phyloP scores from a whole-genome alignment of 441 rosid species.

The Croton setiger region DNA sequence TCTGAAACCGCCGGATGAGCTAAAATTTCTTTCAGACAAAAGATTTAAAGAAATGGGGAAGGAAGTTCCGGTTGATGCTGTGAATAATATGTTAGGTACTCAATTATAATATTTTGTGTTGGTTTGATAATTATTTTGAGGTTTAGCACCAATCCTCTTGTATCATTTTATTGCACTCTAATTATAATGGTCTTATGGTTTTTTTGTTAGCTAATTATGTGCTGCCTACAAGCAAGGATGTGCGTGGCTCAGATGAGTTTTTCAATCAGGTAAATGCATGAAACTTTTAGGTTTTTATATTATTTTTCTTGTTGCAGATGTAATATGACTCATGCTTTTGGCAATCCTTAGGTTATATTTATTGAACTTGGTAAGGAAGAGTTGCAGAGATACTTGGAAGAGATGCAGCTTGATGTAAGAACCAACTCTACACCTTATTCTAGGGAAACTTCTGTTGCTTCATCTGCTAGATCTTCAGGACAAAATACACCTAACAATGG shows the following conservation, averaged over 20 bases:
- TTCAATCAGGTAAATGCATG: conserved; percentile 26
- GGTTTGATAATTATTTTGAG: background rate
- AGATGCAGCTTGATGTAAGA: conserved; percentile 23
- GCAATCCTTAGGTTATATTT: conserved; percentile 27
- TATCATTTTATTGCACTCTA: background rate
- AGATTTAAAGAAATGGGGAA: conserved; percentile 34
- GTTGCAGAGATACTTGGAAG: conserved; percentile 27
- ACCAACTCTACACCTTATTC: conserved; percentile 20
- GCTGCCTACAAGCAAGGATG: conserved; percentile 30
- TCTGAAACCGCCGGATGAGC: conserved; percentile 31
- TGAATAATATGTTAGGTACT: conserved; percentile 32
- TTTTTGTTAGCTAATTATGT: conserved; percentile 27
- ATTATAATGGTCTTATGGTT: background rate
- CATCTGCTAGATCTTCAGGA: conserved; percentile 3
- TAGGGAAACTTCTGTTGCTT: conserved; percentile 14
- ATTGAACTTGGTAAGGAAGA: conserved; percentile 25
- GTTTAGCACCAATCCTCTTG: background rate
- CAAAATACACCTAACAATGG: conserved; percentile 10
- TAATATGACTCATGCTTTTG: conserved; percentile 14
- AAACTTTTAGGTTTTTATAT: background rate
- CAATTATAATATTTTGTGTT: background rate
- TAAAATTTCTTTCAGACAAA: conserved; percentile 23
- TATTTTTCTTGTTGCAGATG: background rate
- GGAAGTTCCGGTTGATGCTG: conserved; percentile 34
- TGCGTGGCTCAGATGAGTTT: conserved; percentile 28